Conservation (phyloP, 148 eudicot species). For the Arctostaphylos glauca region DNA sequence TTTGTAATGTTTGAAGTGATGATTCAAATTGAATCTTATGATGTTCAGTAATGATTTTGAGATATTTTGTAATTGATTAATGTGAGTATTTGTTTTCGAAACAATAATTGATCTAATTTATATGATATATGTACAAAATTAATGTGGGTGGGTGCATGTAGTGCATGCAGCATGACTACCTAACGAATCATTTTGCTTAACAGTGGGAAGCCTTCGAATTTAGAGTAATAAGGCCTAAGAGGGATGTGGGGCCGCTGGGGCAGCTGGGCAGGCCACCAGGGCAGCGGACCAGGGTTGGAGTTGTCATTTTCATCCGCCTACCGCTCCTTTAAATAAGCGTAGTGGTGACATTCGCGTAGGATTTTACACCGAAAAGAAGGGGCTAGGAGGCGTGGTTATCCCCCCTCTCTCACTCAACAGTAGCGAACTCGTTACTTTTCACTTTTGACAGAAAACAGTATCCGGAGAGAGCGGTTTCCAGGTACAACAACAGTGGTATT, state of each 20-base stretch:
- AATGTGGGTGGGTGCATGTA: too few relatives aligned
- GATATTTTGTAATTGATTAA: too few relatives aligned
- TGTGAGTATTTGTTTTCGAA: too few relatives aligned
- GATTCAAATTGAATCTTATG: too few relatives aligned
- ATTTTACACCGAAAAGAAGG: neutral
- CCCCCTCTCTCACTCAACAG: neutral
- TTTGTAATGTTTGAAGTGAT: too few relatives aligned
- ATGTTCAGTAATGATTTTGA: too few relatives aligned
- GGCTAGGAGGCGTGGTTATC: neutral
- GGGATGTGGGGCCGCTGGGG: neutral
- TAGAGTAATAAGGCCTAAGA: neutral
- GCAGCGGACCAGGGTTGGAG: neutral
- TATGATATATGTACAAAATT: too few relatives aligned
- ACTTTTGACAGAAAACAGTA: neutral
- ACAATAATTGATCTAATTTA: too few relatives aligned
- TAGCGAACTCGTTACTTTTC: neutral
- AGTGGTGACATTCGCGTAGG: neutral
- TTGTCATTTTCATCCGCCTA: neutral
- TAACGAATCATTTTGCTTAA: too few relatives aligned
- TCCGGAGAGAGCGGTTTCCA: neutral
- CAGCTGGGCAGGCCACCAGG: neutral
- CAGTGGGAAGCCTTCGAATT: too few relatives aligned
- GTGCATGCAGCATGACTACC: too few relatives aligned
- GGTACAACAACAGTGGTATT: conserved; percentile 1
- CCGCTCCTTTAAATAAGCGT: neutral